These are phyloP conservation scores for Tulasnella sp. DNA, from an alignment of 768 basidiomycete genomes.

Conservation along the genomic window DNA sequence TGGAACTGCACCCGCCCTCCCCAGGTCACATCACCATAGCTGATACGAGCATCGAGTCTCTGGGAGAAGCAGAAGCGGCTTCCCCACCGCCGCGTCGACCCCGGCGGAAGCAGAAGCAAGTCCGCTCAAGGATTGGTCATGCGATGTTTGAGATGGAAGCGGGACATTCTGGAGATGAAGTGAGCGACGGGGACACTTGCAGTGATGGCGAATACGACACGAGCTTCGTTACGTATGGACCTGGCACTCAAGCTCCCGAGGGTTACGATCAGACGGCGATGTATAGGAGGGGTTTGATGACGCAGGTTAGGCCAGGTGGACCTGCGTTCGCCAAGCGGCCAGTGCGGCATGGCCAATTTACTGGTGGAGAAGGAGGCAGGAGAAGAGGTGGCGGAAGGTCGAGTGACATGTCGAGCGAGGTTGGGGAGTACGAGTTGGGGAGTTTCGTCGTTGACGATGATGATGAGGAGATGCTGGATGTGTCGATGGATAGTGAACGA, in stretches of 20 bases:
- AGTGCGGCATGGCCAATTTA: slow-evolving; percentile 29
- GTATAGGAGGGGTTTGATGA: slow-evolving; percentile 65
- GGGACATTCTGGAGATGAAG: slow-evolving; percentile 72
- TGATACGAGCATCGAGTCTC: neutral
- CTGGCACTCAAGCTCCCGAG: slow-evolving; percentile 58
- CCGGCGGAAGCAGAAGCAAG: slow-evolving; percentile 8
- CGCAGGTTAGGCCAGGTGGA: slow-evolving; percentile 47
- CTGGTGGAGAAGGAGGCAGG: slow-evolving; percentile 34
- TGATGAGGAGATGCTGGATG: slow-evolving; percentile 36
- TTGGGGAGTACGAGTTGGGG: slow-evolving; percentile 61
- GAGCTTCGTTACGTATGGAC: slow-evolving; percentile 54
- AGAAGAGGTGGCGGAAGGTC: neutral
- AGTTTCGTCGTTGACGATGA: slow-evolving; percentile 81
- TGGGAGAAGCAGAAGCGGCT: neutral
- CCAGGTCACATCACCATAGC: neutral
- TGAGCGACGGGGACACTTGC: slow-evolving; percentile 55
- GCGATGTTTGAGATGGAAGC: slow-evolving; percentile 60
- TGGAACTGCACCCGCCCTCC: neutral
- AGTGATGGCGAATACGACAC: slow-evolving; percentile 62
- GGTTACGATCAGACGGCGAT: slow-evolving; percentile 65
- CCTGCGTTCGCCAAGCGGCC: slow-evolving; percentile 54
- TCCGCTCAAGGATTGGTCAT: slow-evolving; percentile 15
- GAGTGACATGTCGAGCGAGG: slow-evolving; percentile 42
- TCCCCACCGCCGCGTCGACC: slow-evolving; percentile 1
- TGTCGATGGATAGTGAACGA: slow-evolving; percentile 2